Evolutionary conservation across 441 rosid genomes (phyloP), one percentile per base, ranked within the genome.

Genomic region (Bruguiera hainesii): DNA sequence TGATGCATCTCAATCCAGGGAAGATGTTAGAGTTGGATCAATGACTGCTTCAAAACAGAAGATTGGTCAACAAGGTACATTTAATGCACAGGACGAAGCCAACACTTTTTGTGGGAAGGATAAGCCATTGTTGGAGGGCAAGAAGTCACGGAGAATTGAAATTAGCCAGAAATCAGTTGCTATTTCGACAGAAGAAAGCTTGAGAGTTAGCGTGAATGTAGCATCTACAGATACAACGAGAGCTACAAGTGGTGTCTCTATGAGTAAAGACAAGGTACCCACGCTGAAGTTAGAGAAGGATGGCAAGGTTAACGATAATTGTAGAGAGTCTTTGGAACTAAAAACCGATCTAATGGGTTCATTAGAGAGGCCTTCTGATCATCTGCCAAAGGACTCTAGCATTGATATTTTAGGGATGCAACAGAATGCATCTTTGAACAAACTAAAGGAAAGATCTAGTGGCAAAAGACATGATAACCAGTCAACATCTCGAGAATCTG

Each of bases 211-310:
- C 78, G 66, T 53, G 60, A 72, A 70, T 63, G 37, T 48, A 39
- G 59, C 64, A 37, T 63, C 67, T 53, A 80, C 73, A 66, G 72
- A 68, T 69, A 74, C 65, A 61, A 28, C 48, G 23, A 42, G 48
- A 71, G 48, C 69, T 71, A 56, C 72, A 71, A 50, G 37, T 42
- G 80, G 61, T 72, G 76, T 72, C 70, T 62, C 65, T 60, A 55
- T 71, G 29, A 42, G 67, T 46, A 80, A 79, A 73, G 68, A 46
- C 66, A 81, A 71, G 61, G 66, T 50, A 57, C 68, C 37, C 9
- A 78, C 64, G 65, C 49, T 55, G 65, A 81, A 79, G 79, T 73
- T 70, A 56, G 83, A 71, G 68, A 81, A 81, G 73, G 66, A 70
- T 71, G 57, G 37, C 75, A 77, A 66, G 26, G 73, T 65, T 53